These are phyloP conservation scores for Pythium vanterpoolii DNA, from an alignment of 352 stramenopile species.

Conservation along the genomic window DNA sequence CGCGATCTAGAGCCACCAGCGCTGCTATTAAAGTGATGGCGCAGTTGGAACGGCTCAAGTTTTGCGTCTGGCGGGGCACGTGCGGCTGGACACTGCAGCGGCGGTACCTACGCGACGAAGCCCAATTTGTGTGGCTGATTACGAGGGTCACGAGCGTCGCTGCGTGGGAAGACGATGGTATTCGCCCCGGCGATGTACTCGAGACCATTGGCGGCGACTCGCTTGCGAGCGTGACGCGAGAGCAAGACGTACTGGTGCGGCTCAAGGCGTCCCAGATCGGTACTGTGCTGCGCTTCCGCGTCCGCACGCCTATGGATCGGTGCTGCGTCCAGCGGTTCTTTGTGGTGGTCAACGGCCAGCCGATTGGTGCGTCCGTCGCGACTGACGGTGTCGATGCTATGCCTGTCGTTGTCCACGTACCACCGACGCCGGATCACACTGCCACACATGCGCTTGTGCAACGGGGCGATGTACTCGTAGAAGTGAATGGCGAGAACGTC, in stretches of 20 bases:
- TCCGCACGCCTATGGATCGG: slow-evolving; percentile 10
- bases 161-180: slow-evolving; percentile 37
- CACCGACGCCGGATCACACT: background rate
- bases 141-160: slow-evolving; percentile 24
- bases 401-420: slow-evolving; percentile 44
- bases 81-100: slow-evolving; percentile 8
- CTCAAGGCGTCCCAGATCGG: slow-evolving; percentile 28
- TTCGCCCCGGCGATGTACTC: slow-evolving; percentile 55
- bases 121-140: slow-evolving; percentile 18
- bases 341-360: slow-evolving; percentile 34
- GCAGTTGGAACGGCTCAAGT: slow-evolving; percentile 33
- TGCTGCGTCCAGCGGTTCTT: slow-evolving; percentile 34
- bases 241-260: slow-evolving; percentile 32
- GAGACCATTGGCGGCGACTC: slow-evolving; percentile 38
- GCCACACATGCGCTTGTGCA: slow-evolving; percentile 7
- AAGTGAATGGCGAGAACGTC: slow-evolving; percentile 52
- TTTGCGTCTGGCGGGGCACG: slow-evolving; percentile 39
- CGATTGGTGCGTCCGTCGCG: slow-evolving; percentile 42
- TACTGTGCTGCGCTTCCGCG: slow-evolving; percentile 49
- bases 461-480: slow-evolving; percentile 49
- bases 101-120: slow-evolving; percentile 8
- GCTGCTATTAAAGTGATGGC: background rate
- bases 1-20: too few species aligned
- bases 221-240: slow-evolving; percentile 29
- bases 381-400: slow-evolving; percentile 41